Conservation (phyloP, 139 green algal species). For the Mesotaenium endlicherianum region DNA sequence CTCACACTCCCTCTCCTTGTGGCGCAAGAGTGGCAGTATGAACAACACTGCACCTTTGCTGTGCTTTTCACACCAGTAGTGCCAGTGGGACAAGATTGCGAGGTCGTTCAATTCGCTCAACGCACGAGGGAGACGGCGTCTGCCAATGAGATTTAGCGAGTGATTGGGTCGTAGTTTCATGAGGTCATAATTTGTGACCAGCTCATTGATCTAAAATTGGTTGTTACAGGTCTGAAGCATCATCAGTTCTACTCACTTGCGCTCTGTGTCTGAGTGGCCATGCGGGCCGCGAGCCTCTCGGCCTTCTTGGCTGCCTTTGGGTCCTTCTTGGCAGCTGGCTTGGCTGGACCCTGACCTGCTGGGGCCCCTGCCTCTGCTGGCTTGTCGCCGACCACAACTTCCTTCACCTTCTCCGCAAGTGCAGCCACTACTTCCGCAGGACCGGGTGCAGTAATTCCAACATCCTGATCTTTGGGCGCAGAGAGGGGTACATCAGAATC, state of each 20-base stretch:
- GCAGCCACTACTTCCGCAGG: no score
- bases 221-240: not conserved
- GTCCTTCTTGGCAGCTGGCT: constrained; percentile 36
- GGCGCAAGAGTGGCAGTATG: not conserved
- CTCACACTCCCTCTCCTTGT: not conserved
- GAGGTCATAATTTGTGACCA: not conserved
- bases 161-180: not conserved
- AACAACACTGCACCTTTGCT: not conserved
- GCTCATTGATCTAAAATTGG: not conserved
- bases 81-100: not conserved
- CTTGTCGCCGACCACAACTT: not conserved
- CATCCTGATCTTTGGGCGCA: no score
- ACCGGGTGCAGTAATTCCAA: no score
- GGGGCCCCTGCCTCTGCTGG: not conserved
- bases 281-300: constrained; percentile 63
- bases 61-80: not conserved
- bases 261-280: constrained; percentile 30
- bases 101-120: not conserved
- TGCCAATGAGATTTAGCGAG: no score
- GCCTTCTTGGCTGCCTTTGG: constrained; percentile 61
- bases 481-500: no score
- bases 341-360: not conserved
- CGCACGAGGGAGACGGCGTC: not conserved
- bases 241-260: constrained; percentile 56
- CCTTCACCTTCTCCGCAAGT: not conserved